These are phyloP conservation scores for Sugiyamaella novakii DNA, from an alignment of 1,139 yeast species.

Conservation along the genomic window DNA sequence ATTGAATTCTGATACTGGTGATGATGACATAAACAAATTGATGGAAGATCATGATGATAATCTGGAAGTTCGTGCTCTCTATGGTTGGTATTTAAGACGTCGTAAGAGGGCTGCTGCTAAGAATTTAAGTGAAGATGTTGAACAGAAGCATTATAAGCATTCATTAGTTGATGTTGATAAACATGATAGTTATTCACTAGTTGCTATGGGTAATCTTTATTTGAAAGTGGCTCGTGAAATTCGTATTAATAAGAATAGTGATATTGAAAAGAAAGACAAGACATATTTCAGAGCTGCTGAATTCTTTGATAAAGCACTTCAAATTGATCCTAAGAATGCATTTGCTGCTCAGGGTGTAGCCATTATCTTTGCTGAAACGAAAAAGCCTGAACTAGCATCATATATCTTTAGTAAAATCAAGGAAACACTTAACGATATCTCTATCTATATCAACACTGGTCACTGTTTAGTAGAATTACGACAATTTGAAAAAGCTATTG, in stretches of 20 bases:
- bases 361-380: conserved; percentile 86
- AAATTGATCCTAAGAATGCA: conserved; percentile 80
- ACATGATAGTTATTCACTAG: conserved; percentile 86
- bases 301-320: conserved; percentile 82
- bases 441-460: conserved; percentile 83
- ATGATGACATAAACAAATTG: conserved; percentile 57
- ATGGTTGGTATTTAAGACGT: conserved; percentile 82
- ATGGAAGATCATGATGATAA: conserved; percentile 59
- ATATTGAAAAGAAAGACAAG: conserved; percentile 67
- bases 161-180: conserved; percentile 75
- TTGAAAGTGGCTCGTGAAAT: conserved; percentile 79
- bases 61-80: conserved; percentile 84
- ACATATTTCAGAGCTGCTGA: conserved; percentile 88
- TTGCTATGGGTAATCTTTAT: conserved; percentile 88
- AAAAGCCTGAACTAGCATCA: conserved; percentile 72
- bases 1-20: conserved; percentile 44
- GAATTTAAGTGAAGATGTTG: conserved; percentile 56
- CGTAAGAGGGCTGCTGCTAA: conserved; percentile 42
- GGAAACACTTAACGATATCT: conserved; percentile 83
- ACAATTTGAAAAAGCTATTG: conserved; percentile 84
- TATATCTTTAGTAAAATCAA: conserved; percentile 87
- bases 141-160: conserved; percentile 79
- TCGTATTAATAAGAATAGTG: conserved; percentile 55
- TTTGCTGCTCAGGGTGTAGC: conserved; percentile 99
- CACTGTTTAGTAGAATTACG: conserved; percentile 83